These are phyloP conservation scores for Casuarina glauca DNA, from an alignment of 306 rosid genomes.

Conservation along the genomic window DNA sequence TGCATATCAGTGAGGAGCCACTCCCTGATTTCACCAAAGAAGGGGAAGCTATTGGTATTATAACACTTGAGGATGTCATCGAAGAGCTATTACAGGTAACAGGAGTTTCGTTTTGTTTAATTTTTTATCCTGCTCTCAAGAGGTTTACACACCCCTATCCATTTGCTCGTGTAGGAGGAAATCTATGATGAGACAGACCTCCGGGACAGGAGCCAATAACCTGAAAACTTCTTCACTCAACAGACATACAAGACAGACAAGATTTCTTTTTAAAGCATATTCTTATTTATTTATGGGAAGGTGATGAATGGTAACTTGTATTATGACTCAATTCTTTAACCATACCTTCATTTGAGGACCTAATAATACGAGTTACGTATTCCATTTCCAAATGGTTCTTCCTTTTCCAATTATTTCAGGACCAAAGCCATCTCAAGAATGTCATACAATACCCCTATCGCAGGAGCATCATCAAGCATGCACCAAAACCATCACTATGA, in stretches of 20 bases:
- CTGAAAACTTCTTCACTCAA: neutral
- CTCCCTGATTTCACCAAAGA: conserved; percentile 69
- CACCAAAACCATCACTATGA: neutral
- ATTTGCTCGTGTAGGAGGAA: conserved; percentile 70
- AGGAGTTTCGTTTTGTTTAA: conserved; percentile 7
- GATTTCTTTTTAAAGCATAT: neutral
- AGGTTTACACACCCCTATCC: neutral
- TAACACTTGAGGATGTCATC: conserved; percentile 93
- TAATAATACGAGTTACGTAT: neutral
- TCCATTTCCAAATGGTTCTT: neutral
- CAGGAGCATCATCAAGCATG: neutral
- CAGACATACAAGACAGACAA: neutral
- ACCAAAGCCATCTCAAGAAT: neutral
- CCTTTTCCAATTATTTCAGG: neutral
- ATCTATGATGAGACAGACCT: conserved; percentile 93
- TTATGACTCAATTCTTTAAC: neutral
- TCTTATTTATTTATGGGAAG: neutral
- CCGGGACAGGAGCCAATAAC: conserved; percentile 19
- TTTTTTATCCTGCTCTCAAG: neutral
- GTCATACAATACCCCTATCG: neutral
- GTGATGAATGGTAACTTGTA: neutral
- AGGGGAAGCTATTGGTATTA: conserved; percentile 89
- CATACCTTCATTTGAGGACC: neutral
- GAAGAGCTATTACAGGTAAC: conserved; percentile 92
- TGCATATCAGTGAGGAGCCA: conserved; percentile 62